Base-by-base conservation (phyloP, 495 filamentous ascomycete species). In the Hypoxylon fragiforme region DNA sequence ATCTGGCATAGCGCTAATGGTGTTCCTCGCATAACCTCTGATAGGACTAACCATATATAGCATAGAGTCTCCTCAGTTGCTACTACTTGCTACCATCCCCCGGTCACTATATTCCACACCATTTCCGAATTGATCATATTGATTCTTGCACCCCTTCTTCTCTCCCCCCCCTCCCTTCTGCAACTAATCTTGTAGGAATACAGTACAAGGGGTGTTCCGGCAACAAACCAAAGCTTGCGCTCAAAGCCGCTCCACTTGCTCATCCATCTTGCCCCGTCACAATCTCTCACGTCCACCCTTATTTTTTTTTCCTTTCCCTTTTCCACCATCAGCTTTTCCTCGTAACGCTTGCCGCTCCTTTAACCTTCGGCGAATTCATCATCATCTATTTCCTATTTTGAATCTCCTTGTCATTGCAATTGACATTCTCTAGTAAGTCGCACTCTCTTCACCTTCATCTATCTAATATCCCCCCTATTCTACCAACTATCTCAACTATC, bases 41-140 rank as follows among this genome's bases (percentile, higher is more conserved):
- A 52, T 48, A 44, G 18, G 34, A 36, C 47, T 62, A 62, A 49
- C 58, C 35, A 11, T 44, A 24, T 52, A 32, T 11, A 13, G 58
- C 24, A 28, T 15, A 62, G 37, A 44, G 42, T 52, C 36, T 34
- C 58, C 42, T 52, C 52, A 48, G n/a, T n/a, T n/a, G n/a, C n/a
- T n/a, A n/a, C n/a, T n/a, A 30, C 43, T 37, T 56, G 24, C 28
- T 38, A 45, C 63, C 35, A 66, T 60, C 41, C 55, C 57, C 45
- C 70, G 57, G 31, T 16, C 50, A n/a, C 18, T 45, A 34, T 42
- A 30, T 52, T 28, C 13, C 30, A 51, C 42, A 42, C 58, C 46
- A 46, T 52, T 62, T 55, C 57, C 64, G 53, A 67, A 60, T 62
- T 68, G 55, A 59, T 55, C 64, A 50, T 65, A 60, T 62, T 68